Conservation (phyloP, 139 green algal genomes). For the Auxenochlorella pyrenoidosa region DNA sequence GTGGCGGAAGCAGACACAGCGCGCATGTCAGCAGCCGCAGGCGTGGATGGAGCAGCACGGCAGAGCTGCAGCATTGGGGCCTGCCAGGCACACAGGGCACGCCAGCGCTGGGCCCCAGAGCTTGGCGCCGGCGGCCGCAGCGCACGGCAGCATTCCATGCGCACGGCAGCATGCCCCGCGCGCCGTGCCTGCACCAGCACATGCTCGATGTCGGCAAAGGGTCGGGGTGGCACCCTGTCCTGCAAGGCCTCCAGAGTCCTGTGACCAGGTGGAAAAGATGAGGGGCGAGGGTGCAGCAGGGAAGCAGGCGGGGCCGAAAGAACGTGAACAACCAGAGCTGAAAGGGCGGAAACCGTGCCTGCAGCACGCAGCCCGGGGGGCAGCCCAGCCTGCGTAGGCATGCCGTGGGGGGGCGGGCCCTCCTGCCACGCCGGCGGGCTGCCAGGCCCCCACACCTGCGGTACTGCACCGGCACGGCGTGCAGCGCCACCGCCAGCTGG, state of each 20-base stretch:
- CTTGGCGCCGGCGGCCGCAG: no score
- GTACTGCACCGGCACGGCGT: slow-evolving; percentile 44
- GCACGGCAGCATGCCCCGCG: background rate
- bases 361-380: no score
- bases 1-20: no score
- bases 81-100: no score
- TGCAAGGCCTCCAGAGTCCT: slow-evolving; percentile 74
- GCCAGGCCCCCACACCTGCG: slow-evolving; percentile 25
- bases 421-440: no score
- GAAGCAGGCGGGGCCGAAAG: background rate
- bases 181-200: slow-evolving; percentile 38
- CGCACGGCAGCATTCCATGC: background rate
- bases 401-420: no score
- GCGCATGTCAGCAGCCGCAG: background rate
- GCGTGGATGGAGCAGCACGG: no score
- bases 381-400: no score
- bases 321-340: no score
- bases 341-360: no score
- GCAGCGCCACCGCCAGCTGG: slow-evolving; percentile 72
- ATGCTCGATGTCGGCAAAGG: slow-evolving; percentile 58
- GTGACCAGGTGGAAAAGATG: background rate
- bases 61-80: no score
- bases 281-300: background rate
- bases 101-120: no score
- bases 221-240: slow-evolving; percentile 71